Base-by-base conservation (phyloP, 83 land plant species). In the Thuja plicata region DNA sequence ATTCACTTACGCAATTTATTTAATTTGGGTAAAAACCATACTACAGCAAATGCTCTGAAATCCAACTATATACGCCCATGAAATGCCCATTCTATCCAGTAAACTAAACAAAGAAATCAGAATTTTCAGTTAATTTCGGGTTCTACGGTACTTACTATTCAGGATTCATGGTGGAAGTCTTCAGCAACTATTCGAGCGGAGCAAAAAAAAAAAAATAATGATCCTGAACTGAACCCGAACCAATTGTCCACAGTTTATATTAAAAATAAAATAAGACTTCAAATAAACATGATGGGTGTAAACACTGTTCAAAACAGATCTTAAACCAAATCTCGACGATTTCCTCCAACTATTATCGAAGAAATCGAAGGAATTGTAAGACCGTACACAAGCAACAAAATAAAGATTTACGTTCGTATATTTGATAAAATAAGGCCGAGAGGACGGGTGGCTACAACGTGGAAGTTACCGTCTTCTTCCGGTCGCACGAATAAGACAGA, bases 71-170 rank as follows among this genome's bases (percentile, higher is more conserved):
- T 15, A 2, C n/a, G 40, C 0, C 41, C 48, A 80, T 21, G 46
- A n/a, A 82, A n/a, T 46, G 3, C 35, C 35, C 16, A 3, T 74
- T 32, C 12, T 12, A 74, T 74, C 78, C 38, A 32, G 37, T 43
- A 80, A 46, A 43, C 46, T 46, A 45, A 43, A 46, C 34, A 46
- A 30, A 82, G 27, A n/a, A 46, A 82, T n/a, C 17, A 10, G 16
- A 46, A 27, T 11, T 12, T 3, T 46, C 9, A n/a, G 34, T 45
- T 3, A 11, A 45, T 43, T n/a, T 5, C n/a, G 4, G 32, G 54
- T 3, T 46, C 46, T 46, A n/a, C n/a, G 12, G 32, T n/a, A 82
- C 85, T 82, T 82, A 82, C 85, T 82, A 82, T 82, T 82, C 85
- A 46, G 85, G 55, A 82, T 82, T 82, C 85, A 82, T 82, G 54